phyloP scores from a whole-genome alignment of 1,139 yeast genomes.

The Blastobotrys buckinghamii region DNA sequence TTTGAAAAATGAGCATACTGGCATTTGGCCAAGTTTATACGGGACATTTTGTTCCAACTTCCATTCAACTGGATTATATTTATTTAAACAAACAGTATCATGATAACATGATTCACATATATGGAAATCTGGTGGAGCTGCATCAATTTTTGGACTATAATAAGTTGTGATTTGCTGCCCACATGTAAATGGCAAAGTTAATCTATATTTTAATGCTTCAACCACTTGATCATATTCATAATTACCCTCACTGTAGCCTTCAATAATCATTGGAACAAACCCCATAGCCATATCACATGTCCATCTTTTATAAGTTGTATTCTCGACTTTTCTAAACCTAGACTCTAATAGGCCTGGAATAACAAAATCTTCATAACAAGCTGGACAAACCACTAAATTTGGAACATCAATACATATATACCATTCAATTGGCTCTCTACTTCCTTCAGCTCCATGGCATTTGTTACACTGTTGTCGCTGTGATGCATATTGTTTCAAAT shows the following conservation, averaged over 20 bases:
- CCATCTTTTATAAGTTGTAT: neutral
- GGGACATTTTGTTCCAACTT: neutral
- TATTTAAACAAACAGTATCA: no score
- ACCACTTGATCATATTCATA: no score
- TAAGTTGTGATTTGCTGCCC: no score
- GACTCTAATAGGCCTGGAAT: neutral
- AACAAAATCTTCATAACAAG: constrained; percentile 1
- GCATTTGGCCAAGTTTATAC: no score
- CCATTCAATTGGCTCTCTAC: neutral
- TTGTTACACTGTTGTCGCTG: neutral
- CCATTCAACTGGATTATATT: no score
- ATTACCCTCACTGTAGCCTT: neutral
- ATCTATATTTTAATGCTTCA: no score
- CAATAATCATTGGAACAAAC: neutral
- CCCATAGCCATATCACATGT: neutral
- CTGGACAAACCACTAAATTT: neutral
- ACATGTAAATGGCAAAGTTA: no score
- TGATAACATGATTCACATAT: no score
- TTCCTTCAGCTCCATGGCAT: neutral
- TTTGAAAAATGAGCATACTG: neutral
- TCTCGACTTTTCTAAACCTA: neutral
- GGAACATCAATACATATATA: neutral
- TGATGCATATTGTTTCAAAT: neutral
- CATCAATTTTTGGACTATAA: no score
- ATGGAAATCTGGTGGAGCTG: no score